Percentiles rank a stretch among this genome's conserved stretches.
Conservation (phyloP, 1,284 basidiomycete genomes). For the Boletus smithii region DNA sequence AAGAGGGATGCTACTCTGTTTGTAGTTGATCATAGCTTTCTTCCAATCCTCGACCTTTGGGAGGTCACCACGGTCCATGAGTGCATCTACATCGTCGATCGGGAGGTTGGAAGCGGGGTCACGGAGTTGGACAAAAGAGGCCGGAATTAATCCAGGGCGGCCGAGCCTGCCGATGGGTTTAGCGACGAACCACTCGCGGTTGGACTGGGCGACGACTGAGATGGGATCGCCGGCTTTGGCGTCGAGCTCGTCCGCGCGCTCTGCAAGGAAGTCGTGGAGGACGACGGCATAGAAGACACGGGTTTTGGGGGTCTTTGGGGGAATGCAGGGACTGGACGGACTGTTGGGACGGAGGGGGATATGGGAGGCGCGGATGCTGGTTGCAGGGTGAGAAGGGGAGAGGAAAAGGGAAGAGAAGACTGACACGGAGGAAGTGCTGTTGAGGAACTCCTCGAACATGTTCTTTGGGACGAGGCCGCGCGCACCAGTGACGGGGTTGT, state of each 20-base stretch:
- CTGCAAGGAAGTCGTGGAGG: conserved; percentile 92
- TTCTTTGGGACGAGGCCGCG: conserved; percentile 86
- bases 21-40: conserved; percentile 90
- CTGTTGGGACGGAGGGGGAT: conserved; percentile 15
- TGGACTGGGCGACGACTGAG: conserved; percentile 87
- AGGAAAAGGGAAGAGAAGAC: conserved; percentile 30
- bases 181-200: conserved; percentile 86
- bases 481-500: conserved; percentile 89
- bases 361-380: conserved; percentile 45
- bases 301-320: conserved; percentile 42
- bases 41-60: conserved; percentile 99
- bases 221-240: conserved; percentile 93
- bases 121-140: conserved; percentile 93
- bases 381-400: conserved; percentile 19
- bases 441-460: conserved; percentile 86
- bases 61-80: conserved; percentile 83
- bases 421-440: conserved; percentile 59
- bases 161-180: conserved; percentile 95
- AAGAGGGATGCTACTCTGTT: conserved; percentile 92
- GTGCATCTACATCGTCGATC: conserved; percentile 65
- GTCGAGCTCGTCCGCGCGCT: conserved; percentile 94
- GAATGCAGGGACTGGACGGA: conserved; percentile 24
- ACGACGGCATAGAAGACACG: conserved; percentile 89
- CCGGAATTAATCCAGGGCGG: conserved; percentile 94
- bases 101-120: conserved; percentile 84